Conservation (phyloP, 2,329 filamentous ascomycete species). For the Ascochyta fabae region DNA sequence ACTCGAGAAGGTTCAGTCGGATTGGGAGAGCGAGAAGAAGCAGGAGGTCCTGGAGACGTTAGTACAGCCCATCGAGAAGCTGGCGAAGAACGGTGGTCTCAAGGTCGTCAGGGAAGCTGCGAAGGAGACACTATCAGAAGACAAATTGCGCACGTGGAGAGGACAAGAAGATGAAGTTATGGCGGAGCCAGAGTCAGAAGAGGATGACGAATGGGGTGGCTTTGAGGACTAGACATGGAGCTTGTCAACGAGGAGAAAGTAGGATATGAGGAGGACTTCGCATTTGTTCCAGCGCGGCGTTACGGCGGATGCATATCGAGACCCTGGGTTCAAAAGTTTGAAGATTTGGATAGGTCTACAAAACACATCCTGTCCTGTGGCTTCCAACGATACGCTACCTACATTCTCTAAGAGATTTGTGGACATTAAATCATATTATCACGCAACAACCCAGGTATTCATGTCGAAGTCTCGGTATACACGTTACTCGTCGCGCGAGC, state of each 20-base stretch:
- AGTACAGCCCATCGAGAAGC: conserved; percentile 61
- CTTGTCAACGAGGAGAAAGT: background rate
- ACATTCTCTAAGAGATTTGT: background rate
- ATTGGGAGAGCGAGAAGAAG: conserved; percentile 45
- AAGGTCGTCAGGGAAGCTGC: conserved; percentile 76
- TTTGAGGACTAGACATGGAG: conserved; percentile 65
- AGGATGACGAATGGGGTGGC: conserved; percentile 71
- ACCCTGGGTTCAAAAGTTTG: background rate
- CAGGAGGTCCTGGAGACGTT: conserved; percentile 55
- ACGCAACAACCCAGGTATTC: background rate
- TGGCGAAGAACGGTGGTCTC: conserved; percentile 65
- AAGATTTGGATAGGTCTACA: background rate
- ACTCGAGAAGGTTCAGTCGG: conserved; percentile 71
- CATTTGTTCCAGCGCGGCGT: conserved; percentile 40
- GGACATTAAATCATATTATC: background rate
- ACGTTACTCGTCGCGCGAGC: conserved; percentile 5
- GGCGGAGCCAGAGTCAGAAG: conserved; percentile 49
- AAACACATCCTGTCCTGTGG: too few relatives aligned
- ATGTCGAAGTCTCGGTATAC: too few relatives aligned
- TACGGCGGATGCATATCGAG: conserved; percentile 16
- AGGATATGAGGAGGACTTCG: background rate
- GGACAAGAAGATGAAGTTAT: conserved; percentile 47
- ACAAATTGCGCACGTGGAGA: conserved; percentile 71
- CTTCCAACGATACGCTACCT: background rate
- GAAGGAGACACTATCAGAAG: conserved; percentile 74